Conservation (phyloP, 208 protist genomes). For the Phytomonas sp. region DNA sequence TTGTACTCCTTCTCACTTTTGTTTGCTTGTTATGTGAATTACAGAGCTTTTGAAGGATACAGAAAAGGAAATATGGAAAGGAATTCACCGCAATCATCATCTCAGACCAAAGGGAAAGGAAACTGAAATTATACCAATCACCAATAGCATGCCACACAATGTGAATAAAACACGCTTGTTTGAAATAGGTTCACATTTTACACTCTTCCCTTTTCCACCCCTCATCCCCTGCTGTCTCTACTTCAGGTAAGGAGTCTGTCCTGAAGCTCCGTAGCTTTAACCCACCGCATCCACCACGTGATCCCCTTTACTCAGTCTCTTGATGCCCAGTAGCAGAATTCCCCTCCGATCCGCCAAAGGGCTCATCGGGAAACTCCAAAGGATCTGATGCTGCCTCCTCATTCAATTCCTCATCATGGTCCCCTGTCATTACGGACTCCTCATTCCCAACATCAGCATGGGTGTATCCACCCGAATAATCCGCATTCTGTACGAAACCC, state of each 20-base stretch:
- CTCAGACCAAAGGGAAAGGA: background rate
- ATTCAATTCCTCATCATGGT: constrained; percentile 15
- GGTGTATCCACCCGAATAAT: background rate
- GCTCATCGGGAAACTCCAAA: background rate
- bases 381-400: background rate
- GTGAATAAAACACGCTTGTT: background rate
- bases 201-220: background rate
- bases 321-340: background rate
- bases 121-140: background rate
- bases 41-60: background rate
- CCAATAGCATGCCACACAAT: background rate
- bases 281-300: background rate
- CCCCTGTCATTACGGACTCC: constrained; percentile 1
- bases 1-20: background rate
- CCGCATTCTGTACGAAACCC: background rate
- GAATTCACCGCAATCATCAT: background rate
- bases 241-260: background rate
- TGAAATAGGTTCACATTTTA: background rate
- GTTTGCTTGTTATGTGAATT: background rate
- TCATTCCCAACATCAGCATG: constrained; percentile 2
- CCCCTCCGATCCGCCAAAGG: background rate
- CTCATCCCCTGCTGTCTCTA: background rate
- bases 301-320: background rate
- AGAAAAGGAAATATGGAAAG: background rate
- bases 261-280: background rate